These are phyloP conservation scores for Trametes gibbosa DNA, from an alignment of 768 basidiomycete genomes.

Conservation along the genomic window DNA sequence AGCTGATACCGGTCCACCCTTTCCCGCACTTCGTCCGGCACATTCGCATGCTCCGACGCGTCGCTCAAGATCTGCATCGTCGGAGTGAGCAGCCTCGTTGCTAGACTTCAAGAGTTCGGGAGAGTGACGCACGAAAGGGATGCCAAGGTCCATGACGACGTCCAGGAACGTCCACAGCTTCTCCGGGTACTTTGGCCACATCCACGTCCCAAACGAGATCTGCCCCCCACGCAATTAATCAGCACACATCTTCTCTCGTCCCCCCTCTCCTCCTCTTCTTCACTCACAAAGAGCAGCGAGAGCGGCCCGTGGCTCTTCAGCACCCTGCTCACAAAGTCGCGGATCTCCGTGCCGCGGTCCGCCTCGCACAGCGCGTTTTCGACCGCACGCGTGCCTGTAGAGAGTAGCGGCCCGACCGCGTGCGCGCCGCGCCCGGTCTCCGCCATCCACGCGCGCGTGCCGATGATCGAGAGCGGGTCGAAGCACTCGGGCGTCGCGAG, in stretches of 20 bases:
- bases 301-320: slow-evolving; percentile 16
- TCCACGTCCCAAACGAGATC: slow-evolving; percentile 22
- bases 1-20: slow-evolving; percentile 13
- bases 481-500: slow-evolving; percentile 16
- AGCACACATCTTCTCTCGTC: neutral
- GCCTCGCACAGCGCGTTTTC: slow-evolving; percentile 5
- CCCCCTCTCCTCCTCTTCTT: no score
- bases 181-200: slow-evolving; percentile 21
- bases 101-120: no score
- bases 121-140: slow-evolving; percentile 19
- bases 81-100: no score
- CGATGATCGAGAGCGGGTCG: slow-evolving; percentile 9
- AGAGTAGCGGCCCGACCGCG: slow-evolving; percentile 9
- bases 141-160: slow-evolving; percentile 14
- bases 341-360: slow-evolving; percentile 8
- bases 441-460: slow-evolving; percentile 9
- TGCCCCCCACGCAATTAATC: neutral
- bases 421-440: slow-evolving; percentile 11
- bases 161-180: slow-evolving; percentile 22
- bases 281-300: slow-evolving; percentile 22
- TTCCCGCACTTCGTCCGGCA: slow-evolving; percentile 12
- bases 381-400: neutral
- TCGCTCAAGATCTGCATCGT: slow-evolving; percentile 21
- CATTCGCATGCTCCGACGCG: slow-evolving; percentile 3
- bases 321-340: slow-evolving; percentile 15